Conservation (phyloP, 371 early-diverging fungal species). For the Lichtheimia corymbifera region DNA sequence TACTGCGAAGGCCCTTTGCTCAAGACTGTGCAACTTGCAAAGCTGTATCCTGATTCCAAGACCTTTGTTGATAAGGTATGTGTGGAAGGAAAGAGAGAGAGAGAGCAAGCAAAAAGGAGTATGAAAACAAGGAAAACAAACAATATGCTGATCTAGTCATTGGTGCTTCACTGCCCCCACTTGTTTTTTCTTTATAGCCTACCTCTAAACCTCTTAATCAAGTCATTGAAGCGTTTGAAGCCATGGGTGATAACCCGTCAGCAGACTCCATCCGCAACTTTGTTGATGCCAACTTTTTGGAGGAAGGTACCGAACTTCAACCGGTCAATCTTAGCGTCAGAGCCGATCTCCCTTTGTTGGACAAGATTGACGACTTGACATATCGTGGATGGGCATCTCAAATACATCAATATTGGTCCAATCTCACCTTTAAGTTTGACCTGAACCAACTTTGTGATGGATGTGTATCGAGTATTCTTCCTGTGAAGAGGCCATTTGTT, state of each 20-base stretch:
- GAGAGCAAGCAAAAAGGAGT: constrained; percentile 9
- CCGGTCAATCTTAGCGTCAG: not conserved
- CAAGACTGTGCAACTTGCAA: constrained; percentile 60
- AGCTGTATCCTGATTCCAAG: constrained; percentile 70
- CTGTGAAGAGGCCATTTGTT: constrained; percentile 67
- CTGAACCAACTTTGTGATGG: constrained; percentile 52
- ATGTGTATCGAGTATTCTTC: constrained; percentile 57
- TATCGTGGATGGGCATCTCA: constrained; percentile 53
- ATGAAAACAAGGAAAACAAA: no score
- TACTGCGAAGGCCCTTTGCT: constrained; percentile 72
- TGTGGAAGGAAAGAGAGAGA: not conserved
- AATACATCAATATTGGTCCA: constrained; percentile 63
- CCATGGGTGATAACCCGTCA: constrained; percentile 47
- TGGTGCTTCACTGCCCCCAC: no score
- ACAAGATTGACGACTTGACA: constrained; percentile 43
- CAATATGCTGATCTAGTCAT: no score
- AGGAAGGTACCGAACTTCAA: constrained; percentile 17
- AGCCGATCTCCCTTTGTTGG: constrained; percentile 25
- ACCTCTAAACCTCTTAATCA: constrained; percentile 57
- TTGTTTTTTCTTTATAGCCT: constrained; percentile 39
- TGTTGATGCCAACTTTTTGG: constrained; percentile 61
- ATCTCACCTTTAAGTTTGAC: constrained; percentile 58
- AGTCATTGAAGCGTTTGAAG: constrained; percentile 56
- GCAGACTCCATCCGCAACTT: constrained; percentile 50
- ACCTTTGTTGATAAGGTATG: constrained; percentile 65